Conservation (phyloP, 2,329 filamentous ascomycete genomes). For the Ascosphaera aggregata region DNA sequence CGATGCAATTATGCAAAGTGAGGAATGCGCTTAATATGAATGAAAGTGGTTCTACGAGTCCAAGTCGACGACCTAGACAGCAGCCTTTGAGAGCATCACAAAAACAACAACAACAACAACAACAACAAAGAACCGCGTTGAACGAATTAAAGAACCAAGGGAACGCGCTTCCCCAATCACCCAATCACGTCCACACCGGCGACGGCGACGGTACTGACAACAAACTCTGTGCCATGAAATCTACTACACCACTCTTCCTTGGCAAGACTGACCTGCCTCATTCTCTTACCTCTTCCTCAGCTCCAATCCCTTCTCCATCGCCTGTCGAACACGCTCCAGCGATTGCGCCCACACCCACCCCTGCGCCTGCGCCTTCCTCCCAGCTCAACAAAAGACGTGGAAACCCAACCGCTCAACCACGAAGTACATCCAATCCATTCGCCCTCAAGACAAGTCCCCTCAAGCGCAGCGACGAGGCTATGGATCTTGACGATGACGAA, state of each 20-base stretch:
- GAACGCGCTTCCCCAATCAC: background rate
- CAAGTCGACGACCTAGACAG: background rate
- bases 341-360: slow-evolving; percentile 12
- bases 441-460: slow-evolving; percentile 53
- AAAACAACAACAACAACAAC: background rate
- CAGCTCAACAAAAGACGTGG: slow-evolving; percentile 27
- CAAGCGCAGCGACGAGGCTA: slow-evolving; percentile 75
- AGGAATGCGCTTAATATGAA: background rate
- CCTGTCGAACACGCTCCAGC: slow-evolving; percentile 6
- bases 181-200: too few relatives aligned
- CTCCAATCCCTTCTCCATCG: background rate
- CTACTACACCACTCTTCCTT: background rate
- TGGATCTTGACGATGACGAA: slow-evolving; percentile 60
- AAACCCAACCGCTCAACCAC: slow-evolving; percentile 8
- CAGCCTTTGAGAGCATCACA: too few relatives aligned
- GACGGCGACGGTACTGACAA: background rate
- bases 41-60: background rate
- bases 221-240: background rate
- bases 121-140: background rate
- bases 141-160: background rate
- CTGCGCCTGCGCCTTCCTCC: slow-evolving; percentile 12
- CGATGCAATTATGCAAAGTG: background rate
- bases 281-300: background rate
- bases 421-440: slow-evolving; percentile 15
- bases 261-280: background rate